Percentiles rank a stretch among this genome's conserved stretches.
Conservation (phyloP, 768 basidiomycete genomes). For the Hysterangium stoloniferum region DNA sequence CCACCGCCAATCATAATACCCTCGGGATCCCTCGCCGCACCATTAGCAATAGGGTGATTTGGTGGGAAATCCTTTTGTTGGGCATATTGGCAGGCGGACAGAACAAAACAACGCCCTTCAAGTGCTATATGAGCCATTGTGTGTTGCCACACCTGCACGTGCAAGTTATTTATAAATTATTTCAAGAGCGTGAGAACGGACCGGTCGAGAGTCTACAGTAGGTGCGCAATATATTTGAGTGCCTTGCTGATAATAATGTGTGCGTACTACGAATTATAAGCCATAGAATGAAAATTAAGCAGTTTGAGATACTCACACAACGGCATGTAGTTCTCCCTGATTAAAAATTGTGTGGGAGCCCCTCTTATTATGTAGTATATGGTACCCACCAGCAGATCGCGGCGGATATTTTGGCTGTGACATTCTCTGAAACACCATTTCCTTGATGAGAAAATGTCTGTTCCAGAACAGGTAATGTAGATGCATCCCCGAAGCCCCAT, state of each 20-base stretch:
- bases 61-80: constrained; percentile 46
- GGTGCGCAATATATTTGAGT: constrained; percentile 59
- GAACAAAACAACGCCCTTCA: constrained; percentile 64
- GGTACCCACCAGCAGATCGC: constrained; percentile 49
- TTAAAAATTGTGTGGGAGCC: not conserved
- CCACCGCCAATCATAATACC: constrained; percentile 57
- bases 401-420: constrained; percentile 42
- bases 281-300: not conserved
- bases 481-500: constrained; percentile 55
- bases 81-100: constrained; percentile 54
- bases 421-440: constrained; percentile 15
- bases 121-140: constrained; percentile 58
- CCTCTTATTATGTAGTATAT: not conserved
- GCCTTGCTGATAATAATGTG: constrained; percentile 50
- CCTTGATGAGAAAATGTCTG: constrained; percentile 27
- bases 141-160: constrained; percentile 36
- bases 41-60: constrained; percentile 36
- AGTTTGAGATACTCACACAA: constrained; percentile 35
- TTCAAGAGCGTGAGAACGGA: not conserved
- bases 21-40: constrained; percentile 30
- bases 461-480: constrained; percentile 42
- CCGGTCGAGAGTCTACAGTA: constrained; percentile 51
- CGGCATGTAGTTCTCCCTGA: constrained; percentile 68
- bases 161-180: not conserved
- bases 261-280: constrained; percentile 35